Percentiles rank a stretch among this genome's conserved stretches.
phyloP scores from a whole-genome alignment of 2,329 filamentous ascomycete species.

The Claviceps quebecensis region DNA sequence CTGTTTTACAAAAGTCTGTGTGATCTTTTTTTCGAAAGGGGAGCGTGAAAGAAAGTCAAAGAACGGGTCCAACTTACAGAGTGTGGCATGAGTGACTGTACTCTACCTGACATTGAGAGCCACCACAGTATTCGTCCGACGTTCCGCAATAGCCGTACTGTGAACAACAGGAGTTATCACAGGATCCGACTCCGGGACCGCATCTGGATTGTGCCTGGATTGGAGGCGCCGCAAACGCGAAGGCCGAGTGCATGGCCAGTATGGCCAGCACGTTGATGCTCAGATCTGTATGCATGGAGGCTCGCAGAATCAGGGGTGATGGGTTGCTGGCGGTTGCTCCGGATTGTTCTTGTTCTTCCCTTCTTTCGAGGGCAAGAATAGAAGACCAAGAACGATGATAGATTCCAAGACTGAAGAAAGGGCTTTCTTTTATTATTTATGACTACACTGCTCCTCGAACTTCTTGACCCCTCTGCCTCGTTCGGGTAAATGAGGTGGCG shows the following conservation, averaged over 20 bases:
- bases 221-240: not conserved
- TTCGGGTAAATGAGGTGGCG: not conserved
- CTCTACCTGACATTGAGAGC: slow-evolving; percentile 24
- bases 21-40: too few species aligned
- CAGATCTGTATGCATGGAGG: not conserved
- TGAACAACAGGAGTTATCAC: slow-evolving; percentile 22
- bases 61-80: slow-evolving; percentile 18
- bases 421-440: not conserved
- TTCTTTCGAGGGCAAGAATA: not conserved
- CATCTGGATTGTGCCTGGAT: slow-evolving; percentile 9
- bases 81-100: slow-evolving; percentile 27
- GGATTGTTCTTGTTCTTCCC: not conserved
- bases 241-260: not conserved
- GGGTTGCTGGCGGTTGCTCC: too few species aligned
- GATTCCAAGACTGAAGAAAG: too few species aligned
- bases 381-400: not conserved
- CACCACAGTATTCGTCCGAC: slow-evolving; percentile 19
- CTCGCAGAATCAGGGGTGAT: too few species aligned
- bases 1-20: too few species aligned
- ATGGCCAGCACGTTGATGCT: not conserved
- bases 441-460: not conserved
- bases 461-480: not conserved
- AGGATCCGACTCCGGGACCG: slow-evolving; percentile 22
- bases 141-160: slow-evolving; percentile 24
- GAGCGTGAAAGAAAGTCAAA: too few species aligned